phyloP scores from a whole-genome alignment of 768 basidiomycete species.

The Podaxis mareebaensis region DNA sequence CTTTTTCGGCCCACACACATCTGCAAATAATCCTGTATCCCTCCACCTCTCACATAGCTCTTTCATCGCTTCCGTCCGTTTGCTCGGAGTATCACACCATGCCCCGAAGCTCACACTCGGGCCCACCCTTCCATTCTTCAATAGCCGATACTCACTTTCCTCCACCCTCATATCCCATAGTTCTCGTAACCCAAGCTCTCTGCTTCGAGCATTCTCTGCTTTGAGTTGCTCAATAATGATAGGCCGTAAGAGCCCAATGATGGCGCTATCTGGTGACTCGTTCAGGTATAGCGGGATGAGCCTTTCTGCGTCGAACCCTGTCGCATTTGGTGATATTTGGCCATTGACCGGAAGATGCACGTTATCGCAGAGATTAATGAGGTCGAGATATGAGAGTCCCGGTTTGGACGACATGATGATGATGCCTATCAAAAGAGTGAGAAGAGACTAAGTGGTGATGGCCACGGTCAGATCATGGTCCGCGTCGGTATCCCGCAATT shows the following conservation, averaged over 20 bases:
- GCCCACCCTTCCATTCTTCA: slow-evolving; percentile 27
- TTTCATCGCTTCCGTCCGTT: slow-evolving; percentile 62
- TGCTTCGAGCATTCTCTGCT: slow-evolving; percentile 45
- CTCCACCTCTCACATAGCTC: slow-evolving; percentile 78
- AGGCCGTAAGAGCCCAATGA: slow-evolving; percentile 64
- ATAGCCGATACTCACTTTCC: slow-evolving; percentile 25
- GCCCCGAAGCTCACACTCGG: slow-evolving; percentile 51
- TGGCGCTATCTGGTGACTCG: slow-evolving; percentile 41
- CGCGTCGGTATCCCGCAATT: background rate
- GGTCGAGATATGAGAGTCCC: slow-evolving; percentile 53
- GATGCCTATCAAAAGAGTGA: background rate
- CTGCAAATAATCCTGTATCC: slow-evolving; percentile 57
- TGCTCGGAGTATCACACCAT: slow-evolving; percentile 53
- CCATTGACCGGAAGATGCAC: slow-evolving; percentile 39
- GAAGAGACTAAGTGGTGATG: background rate
- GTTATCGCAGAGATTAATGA: slow-evolving; percentile 76
- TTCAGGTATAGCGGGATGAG: slow-evolving; percentile 19
- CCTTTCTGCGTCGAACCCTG: slow-evolving; percentile 22
- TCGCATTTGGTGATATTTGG: slow-evolving; percentile 19
- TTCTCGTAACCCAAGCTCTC: slow-evolving; percentile 28
- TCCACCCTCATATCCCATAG: slow-evolving; percentile 42
- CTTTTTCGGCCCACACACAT: slow-evolving; percentile 70
- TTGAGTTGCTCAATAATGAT: slow-evolving; percentile 54
- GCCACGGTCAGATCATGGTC: background rate
- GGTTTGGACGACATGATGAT: slow-evolving; percentile 7